A percentile compares a stretch with the other conserved stretches of the same genome.
phyloP scores from a whole-genome alignment of 306 rosid genomes.

The Heteromeles arbutifolia region DNA sequence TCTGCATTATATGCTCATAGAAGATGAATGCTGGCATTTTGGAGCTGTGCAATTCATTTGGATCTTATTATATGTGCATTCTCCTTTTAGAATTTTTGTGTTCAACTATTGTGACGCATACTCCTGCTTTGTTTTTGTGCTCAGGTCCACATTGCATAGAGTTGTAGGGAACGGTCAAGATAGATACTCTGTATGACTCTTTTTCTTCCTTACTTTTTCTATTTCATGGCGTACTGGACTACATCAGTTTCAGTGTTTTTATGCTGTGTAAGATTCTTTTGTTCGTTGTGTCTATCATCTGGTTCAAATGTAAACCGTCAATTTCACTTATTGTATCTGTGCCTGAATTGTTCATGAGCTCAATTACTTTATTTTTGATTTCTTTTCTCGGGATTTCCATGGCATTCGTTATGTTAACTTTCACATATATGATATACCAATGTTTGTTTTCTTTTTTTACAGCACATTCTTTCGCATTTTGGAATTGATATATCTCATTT shows the following conservation, averaged over 20 bases:
- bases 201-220: background rate
- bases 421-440: background rate
- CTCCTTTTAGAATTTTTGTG: background rate
- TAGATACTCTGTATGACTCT: slow-evolving; percentile 76
- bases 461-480: background rate
- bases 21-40: background rate
- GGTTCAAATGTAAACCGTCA: background rate
- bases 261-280: background rate
- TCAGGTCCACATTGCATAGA: slow-evolving; percentile 94
- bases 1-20: background rate
- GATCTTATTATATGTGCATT: background rate
- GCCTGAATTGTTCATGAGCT: background rate
- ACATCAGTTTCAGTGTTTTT: background rate
- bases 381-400: background rate
- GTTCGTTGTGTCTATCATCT: background rate
- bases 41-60: background rate
- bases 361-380: background rate
- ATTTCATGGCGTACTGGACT: background rate
- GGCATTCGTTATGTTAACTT: background rate
- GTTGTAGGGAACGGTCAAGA: slow-evolving; percentile 75
- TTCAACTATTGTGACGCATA: background rate
- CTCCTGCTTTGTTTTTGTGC: slow-evolving; percentile 11
- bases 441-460: background rate
- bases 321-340: background rate
- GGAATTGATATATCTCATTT: background rate